Percentiles rank a stretch among this genome's conserved stretches.
Evolutionary conservation across 1,284 basidiomycete genomes (phyloP).

Genomic region (Cutaneotrichosporon cavernicola): DNA sequence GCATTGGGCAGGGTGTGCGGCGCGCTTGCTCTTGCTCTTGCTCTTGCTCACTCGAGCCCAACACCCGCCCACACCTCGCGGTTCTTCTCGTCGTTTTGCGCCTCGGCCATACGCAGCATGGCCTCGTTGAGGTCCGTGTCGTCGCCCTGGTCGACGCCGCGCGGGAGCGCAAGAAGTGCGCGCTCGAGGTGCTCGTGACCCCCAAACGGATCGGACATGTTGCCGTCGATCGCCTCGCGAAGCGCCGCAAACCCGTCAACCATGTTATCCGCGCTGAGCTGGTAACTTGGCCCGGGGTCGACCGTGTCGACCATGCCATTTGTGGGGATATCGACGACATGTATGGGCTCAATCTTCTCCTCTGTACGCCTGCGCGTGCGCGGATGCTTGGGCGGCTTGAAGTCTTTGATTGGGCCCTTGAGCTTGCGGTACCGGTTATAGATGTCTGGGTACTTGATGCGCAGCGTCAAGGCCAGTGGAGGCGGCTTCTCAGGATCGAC

Average conservation of each 20-base stretch:
- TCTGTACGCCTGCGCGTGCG: constrained; percentile 14
- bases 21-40: too few species aligned
- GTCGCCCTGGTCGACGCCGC: constrained; percentile 12
- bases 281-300: constrained; percentile 8
- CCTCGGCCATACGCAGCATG: constrained; percentile 24
- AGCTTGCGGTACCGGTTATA: constrained; percentile 52
- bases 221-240: constrained; percentile 17
- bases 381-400: constrained; percentile 34
- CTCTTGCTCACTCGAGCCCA: neutral
- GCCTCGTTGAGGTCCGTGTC: constrained; percentile 20
- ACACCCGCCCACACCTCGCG: constrained; percentile 21
- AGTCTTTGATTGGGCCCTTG: constrained; percentile 45
- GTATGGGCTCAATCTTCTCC: neutral
- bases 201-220: constrained; percentile 16
- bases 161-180: constrained; percentile 26
- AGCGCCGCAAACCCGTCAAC: constrained; percentile 15
- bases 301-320: constrained; percentile 4
- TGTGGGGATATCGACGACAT: constrained; percentile 57
- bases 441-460: constrained; percentile 51
- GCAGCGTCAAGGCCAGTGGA: constrained; percentile 38
- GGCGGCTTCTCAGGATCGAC: constrained; percentile 42
- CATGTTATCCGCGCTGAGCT: constrained; percentile 1
- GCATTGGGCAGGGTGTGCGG: too few species aligned
- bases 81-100: constrained; percentile 14
- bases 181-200: constrained; percentile 28